Conservation (phyloP, 352 stramenopile species). For the Thalassiosira mediterranea region DNA sequence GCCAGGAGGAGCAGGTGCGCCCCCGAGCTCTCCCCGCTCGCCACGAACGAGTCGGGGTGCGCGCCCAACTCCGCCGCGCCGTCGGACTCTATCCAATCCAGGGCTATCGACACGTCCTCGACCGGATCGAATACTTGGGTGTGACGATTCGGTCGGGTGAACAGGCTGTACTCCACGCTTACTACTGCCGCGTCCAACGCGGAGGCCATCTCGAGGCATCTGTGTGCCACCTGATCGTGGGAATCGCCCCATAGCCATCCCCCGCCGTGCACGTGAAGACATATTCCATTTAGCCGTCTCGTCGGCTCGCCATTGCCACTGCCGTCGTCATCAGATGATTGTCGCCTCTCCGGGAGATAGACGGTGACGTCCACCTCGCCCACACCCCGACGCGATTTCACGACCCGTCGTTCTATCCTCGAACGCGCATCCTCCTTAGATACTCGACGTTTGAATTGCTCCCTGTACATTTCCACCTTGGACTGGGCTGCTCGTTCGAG, state of each 20-base stretch:
- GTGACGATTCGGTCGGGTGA: constrained; percentile 3
- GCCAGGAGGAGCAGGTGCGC: constrained; percentile 53
- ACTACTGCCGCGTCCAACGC: constrained; percentile 45
- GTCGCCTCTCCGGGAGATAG: constrained; percentile 24
- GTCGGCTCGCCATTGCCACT: not conserved
- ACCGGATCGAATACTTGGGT: constrained; percentile 45
- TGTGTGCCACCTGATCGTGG: constrained; percentile 50
- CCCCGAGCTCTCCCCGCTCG: constrained; percentile 55
- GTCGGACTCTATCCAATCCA: constrained; percentile 53
- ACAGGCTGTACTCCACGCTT: constrained; percentile 54
- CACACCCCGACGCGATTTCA: constrained; percentile 18
- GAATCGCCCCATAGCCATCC: constrained; percentile 56
- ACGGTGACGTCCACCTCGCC: constrained; percentile 48
- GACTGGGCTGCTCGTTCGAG: constrained; percentile 26
- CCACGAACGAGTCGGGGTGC: constrained; percentile 36
- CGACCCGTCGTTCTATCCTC: constrained; percentile 19
- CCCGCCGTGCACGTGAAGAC: constrained; percentile 55
- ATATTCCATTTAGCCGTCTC: constrained; percentile 45
- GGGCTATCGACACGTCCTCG: constrained; percentile 34
- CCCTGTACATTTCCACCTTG: constrained; percentile 46
- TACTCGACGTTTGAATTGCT: constrained; percentile 38
- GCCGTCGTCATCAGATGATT: not conserved
- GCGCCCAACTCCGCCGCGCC: constrained; percentile 35
- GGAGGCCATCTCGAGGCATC: constrained; percentile 52
- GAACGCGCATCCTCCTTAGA: constrained; percentile 2